Evolutionary conservation across 2,329 filamentous ascomycete species (phyloP), one percentile per base, ranked within the genome.

Genomic region (Neospermospora avenae): DNA sequence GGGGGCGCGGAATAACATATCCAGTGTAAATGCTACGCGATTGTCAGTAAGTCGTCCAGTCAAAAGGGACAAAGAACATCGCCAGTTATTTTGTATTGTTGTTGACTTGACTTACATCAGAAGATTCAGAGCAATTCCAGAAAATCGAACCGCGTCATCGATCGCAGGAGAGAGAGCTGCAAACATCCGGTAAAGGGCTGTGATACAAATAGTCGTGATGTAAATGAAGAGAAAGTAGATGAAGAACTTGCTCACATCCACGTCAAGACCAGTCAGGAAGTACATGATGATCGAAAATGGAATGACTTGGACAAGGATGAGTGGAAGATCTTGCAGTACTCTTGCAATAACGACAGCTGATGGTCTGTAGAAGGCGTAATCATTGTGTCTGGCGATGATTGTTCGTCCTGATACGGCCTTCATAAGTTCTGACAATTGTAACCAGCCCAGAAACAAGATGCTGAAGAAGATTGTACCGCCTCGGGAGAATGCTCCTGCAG

Each of bases 351-450:
- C 78, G 51, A 88, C 84, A 39, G 86, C 86, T 37, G 84, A 85
- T 0, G 86, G 86, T n/a, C 84, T 80, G 68, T 89, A 89, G 72
- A 89, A 88, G 0, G 85, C 85, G 68, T 88, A 89, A 35, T 85
- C 82, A 52, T 83, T 81, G 68, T 89, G 86, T 41, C 86, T 84
- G 73, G 76, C 87, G 64, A 82, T 91, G 18, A 95, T 85, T 0
- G 80, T 80, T 58, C 90, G 81, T 4, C 90, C 87, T 54, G 83
- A 83, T 8, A 93, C 86, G 46, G 89, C 89, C 64, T 87, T 88
- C 81, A 90, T 91, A 57, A 93, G 79, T 72, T 96, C 90, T 0
- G 87, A 84, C 51, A 96, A 76, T 62, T 93, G 89, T 4, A 95
- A 79, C 86, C 85, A 89, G 58, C 80, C 67, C 80, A 88, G 77